Conservation (phyloP, 75 land plant genomes). For the Pinus tabuliformis region DNA sequence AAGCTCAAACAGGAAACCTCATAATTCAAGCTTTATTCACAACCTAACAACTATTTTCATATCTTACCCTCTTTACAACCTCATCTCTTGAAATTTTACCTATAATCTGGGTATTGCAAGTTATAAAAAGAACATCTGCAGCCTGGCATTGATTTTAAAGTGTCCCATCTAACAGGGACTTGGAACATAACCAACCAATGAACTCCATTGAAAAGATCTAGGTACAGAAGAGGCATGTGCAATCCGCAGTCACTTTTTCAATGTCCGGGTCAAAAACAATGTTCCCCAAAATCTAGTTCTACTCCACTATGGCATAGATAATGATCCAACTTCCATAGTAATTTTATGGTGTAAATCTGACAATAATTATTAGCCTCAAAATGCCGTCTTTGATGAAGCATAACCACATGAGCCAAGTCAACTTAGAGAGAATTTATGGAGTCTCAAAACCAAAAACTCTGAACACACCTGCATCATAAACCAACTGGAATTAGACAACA, state of each 20-base stretch:
- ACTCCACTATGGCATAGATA: not conserved
- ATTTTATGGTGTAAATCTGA: too few species aligned
- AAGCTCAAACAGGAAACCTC: too few species aligned
- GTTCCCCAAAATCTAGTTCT: not conserved
- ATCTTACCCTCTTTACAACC: too few species aligned
- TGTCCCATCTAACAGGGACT: not conserved
- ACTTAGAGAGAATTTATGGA: slow-evolving; percentile 17
- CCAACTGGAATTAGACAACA: slow-evolving; percentile 3
- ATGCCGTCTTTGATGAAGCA: not conserved
- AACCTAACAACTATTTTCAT: not conserved
- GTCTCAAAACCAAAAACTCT: slow-evolving; percentile 88
- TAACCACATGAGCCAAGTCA: not conserved
- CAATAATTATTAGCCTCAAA: not conserved
- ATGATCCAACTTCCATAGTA: not conserved
- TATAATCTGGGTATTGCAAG: not conserved
- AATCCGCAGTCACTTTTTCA: not conserved
- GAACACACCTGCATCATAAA: slow-evolving; percentile 71
- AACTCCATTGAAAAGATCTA: not conserved
- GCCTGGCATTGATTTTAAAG: not conserved
- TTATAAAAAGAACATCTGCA: not conserved
- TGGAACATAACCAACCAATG: not conserved
- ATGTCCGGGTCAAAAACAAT: not conserved
- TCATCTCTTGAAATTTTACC: too few species aligned
- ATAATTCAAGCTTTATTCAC: not conserved
- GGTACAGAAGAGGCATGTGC: too few species aligned